Percentiles rank a stretch among this genome's conserved stretches.
Evolutionary conservation across 2,329 filamentous ascomycete species (phyloP).

Genomic region (Ceratocystis destructans): DNA sequence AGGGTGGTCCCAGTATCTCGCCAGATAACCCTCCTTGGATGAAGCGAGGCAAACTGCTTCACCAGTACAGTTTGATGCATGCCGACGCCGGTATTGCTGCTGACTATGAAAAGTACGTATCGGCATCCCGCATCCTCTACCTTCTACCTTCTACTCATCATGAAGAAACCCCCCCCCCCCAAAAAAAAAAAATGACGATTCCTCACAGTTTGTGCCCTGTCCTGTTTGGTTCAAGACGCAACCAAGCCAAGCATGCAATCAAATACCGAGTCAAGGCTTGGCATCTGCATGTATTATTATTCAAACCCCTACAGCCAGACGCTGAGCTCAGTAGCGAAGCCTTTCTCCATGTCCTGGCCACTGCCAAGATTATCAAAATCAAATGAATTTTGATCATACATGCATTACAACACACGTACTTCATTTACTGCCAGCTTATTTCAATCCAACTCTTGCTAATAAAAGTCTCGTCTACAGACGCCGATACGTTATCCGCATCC

Average conservation of each 20-base stretch:
- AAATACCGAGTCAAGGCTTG: neutral
- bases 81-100: conserved; percentile 62
- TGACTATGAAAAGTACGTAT: conserved; percentile 53
- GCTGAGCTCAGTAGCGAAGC: neutral
- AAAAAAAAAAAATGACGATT: too few species aligned
- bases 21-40: conserved; percentile 40
- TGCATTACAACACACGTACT: neutral
- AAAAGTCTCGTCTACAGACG: conserved; percentile 29
- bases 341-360: neutral
- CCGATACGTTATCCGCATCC: conserved; percentile 55
- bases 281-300: neutral
- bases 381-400: neutral
- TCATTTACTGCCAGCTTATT: neutral
- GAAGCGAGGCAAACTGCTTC: conserved; percentile 43
- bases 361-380: neutral
- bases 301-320: conserved; percentile 4
- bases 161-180: too few species aligned
- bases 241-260: conserved; percentile 6
- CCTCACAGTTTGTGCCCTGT: neutral
- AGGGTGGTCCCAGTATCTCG: conserved; percentile 35
- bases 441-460: neutral
- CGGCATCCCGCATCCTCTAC: neutral
- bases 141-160: neutral
- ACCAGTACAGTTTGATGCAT: conserved; percentile 58
- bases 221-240: neutral